Evolutionary conservation across 352 stramenopile species (phyloP).

Genomic region (Phytophthora syringae): DNA sequence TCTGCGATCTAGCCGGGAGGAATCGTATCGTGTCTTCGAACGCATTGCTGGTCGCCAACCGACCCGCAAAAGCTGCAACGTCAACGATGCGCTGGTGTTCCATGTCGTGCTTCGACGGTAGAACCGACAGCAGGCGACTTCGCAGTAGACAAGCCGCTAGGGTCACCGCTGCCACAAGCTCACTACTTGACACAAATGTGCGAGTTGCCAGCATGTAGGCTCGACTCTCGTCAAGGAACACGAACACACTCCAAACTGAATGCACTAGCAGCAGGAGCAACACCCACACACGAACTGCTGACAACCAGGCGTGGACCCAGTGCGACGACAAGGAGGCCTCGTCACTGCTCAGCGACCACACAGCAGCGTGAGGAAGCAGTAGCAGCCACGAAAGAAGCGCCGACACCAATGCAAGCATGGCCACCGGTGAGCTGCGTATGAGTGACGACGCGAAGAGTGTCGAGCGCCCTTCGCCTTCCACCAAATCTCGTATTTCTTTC

Average conservation of each 20-base stretch:
- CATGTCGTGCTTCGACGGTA: constrained; percentile 37
- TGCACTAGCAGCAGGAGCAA: constrained; percentile 45
- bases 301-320: constrained; percentile 50
- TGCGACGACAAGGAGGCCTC: constrained; percentile 32
- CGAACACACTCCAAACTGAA: constrained; percentile 33
- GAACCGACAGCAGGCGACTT: constrained; percentile 30
- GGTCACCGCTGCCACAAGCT: constrained; percentile 38
- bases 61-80: constrained; percentile 27
- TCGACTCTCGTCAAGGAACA: constrained; percentile 39
- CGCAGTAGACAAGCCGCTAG: constrained; percentile 19
- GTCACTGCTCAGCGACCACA: constrained; percentile 44
- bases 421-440: constrained; percentile 45
- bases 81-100: constrained; percentile 42
- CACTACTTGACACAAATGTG: constrained; percentile 44
- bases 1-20: constrained; percentile 28
- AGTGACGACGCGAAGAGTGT: constrained; percentile 51
- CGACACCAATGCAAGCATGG: constrained; percentile 34
- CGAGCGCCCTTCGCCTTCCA: constrained; percentile 21
- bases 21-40: constrained; percentile 36
- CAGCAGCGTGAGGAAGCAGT: constrained; percentile 56
- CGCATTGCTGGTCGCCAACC: constrained; percentile 41
- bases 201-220: constrained; percentile 42
- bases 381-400: constrained; percentile 64
- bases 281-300: constrained; percentile 39
- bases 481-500: constrained; percentile 27